These are phyloP conservation scores for Olyra latifolia DNA, from an alignment of 176 grass and related monocot genomes.

Conservation along the genomic window DNA sequence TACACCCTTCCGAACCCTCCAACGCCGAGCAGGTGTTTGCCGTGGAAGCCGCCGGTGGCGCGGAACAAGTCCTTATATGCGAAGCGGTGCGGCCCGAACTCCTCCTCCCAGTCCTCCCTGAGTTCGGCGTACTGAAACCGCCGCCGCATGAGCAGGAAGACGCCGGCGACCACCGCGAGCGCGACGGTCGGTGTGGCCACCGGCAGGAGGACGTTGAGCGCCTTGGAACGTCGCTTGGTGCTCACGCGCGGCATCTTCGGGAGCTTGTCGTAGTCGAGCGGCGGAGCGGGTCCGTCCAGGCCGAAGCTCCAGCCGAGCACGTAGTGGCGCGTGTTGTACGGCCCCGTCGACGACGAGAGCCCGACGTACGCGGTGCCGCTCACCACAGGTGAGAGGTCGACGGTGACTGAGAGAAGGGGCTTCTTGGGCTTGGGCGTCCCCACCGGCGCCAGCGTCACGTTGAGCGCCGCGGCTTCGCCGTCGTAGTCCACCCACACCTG, in stretches of 20 bases:
- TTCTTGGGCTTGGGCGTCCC: conserved; percentile 14
- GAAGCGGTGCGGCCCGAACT: conserved; percentile 45
- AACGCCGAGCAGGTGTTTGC: conserved; percentile 33
- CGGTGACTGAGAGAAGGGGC: conserved; percentile 32
- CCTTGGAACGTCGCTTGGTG: conserved; percentile 23
- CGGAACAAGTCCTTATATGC: conserved; percentile 33
- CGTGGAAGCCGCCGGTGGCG: conserved; percentile 39
- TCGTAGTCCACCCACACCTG: conserved; percentile 46
- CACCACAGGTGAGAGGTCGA: conserved; percentile 41
- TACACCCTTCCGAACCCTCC: conserved; percentile 57
- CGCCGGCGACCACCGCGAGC: background rate
- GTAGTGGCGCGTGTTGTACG: conserved; percentile 54
- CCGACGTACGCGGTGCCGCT: conserved; percentile 30
- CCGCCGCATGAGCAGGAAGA: conserved; percentile 9
- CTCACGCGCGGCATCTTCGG: conserved; percentile 22
- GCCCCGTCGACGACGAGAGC: conserved; percentile 48
- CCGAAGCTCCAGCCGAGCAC: conserved; percentile 81
- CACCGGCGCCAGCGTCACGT: conserved; percentile 31
- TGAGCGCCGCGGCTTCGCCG: background rate
- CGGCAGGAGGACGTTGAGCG: conserved; percentile 21
- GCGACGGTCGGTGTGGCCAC: conserved; percentile 2
- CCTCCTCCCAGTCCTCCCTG: conserved; percentile 36
- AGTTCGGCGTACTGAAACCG: conserved; percentile 37
- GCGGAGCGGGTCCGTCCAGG: conserved; percentile 43
- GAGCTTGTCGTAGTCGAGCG: conserved; percentile 41